A percentile compares a stretch with the other conserved stretches of the same genome.
phyloP scores from a whole-genome alignment of 257 asterid genomes.

The Schizonepeta tenuifolia region DNA sequence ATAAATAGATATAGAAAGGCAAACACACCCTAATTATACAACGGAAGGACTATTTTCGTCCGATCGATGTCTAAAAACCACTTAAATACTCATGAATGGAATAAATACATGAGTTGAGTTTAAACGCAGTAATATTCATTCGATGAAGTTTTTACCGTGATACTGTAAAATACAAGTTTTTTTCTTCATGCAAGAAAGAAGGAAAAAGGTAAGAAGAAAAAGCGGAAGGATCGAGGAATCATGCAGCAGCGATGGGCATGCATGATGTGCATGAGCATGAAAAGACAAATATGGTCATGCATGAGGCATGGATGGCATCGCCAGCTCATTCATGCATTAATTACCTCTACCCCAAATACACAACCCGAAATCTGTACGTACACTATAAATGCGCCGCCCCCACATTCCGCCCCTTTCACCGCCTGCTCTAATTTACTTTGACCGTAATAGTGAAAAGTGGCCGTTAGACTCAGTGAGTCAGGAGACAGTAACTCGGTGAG shows the following conservation, averaged over 20 bases:
- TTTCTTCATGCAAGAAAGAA: too few species aligned
- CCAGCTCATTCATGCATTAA: constrained; percentile 50
- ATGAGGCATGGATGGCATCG: constrained; percentile 33
- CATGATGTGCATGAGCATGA: constrained; percentile 34
- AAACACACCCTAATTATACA: too few species aligned
- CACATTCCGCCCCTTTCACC: constrained; percentile 15
- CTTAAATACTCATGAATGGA: too few species aligned
- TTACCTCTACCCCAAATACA: constrained; percentile 6
- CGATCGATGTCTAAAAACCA: too few species aligned
- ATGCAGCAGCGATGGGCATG: not conserved
- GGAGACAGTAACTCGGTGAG: constrained; percentile 8
- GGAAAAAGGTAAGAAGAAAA: too few species aligned
- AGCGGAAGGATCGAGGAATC: not conserved
- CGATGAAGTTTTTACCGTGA: too few species aligned
- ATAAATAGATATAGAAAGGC: too few species aligned
- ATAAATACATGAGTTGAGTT: too few species aligned
- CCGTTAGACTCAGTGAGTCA: not conserved
- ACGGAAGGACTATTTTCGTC: too few species aligned
- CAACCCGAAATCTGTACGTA: constrained; percentile 27
- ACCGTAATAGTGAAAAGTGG: constrained; percentile 43
- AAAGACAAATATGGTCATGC: constrained; percentile 22
- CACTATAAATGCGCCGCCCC: constrained; percentile 17
- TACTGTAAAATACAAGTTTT: too few species aligned
- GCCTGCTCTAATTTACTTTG: constrained; percentile 31
- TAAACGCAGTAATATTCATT: too few species aligned